Conservation (phyloP, 495 filamentous ascomycete genomes). For the Hypomontagnella submonticulosa region DNA sequence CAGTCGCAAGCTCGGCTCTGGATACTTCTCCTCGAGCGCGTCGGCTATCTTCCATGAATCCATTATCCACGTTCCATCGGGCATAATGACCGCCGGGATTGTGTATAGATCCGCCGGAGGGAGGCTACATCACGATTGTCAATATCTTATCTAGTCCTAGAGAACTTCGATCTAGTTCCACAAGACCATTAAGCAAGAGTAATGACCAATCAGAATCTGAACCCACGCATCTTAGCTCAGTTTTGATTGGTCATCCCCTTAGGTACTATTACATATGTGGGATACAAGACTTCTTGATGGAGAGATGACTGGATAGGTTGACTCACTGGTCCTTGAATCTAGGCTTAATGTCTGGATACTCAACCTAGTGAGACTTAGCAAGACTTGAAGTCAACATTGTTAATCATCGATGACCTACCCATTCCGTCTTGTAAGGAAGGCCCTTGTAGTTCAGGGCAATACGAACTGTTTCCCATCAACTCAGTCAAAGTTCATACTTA, state of each 20-base stretch:
- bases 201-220: background rate
- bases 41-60: constrained; percentile 65
- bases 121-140: constrained; percentile 48
- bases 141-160: background rate
- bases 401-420: constrained; percentile 49
- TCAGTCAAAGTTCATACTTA: background rate
- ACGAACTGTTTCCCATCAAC: constrained; percentile 56
- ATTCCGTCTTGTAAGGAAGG: constrained; percentile 71
- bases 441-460: constrained; percentile 70
- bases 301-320: background rate
- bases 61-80: constrained; percentile 66
- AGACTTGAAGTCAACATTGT: background rate
- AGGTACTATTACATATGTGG: too few species aligned
- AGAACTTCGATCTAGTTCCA: too few species aligned
- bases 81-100: constrained; percentile 62
- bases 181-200: too few species aligned
- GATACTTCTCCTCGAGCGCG: constrained; percentile 63
- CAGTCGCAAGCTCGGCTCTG: constrained; percentile 62
- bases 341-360: constrained; percentile 69
- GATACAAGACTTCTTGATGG: background rate
- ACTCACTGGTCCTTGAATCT: constrained; percentile 58
- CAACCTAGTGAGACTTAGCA: constrained; percentile 41
- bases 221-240: too few species aligned
- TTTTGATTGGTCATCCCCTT: too few species aligned
- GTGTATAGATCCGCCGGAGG: constrained; percentile 57